A percentile compares a stretch with the other conserved stretches of the same genome.
These are phyloP conservation scores for Daldinia grandis DNA, from an alignment of 495 filamentous ascomycete genomes.

Conservation along the genomic window DNA sequence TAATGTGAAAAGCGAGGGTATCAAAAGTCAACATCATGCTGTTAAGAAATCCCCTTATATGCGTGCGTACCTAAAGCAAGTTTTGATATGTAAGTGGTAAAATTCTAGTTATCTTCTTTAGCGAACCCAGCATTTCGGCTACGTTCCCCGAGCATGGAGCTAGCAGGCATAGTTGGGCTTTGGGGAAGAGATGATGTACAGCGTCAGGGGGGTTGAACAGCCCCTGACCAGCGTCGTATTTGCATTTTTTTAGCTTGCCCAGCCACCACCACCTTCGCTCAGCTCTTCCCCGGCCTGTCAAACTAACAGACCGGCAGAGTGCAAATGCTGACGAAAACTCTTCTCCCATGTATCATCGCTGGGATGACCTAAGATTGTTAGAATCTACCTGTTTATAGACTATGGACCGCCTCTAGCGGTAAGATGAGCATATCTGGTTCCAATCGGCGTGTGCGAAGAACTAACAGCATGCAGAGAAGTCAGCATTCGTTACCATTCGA, in stretches of 20 bases:
- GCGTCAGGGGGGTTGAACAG: neutral
- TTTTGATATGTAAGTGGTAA: neutral
- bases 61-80: too few relatives aligned
- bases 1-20: neutral
- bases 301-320: neutral
- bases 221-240: slow-evolving; percentile 25
- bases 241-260: neutral
- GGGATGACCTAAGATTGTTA: slow-evolving; percentile 13
- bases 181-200: slow-evolving; percentile 15
- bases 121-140: slow-evolving; percentile 8
- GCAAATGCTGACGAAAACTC: neutral
- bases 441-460: slow-evolving; percentile 15
- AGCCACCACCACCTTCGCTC: neutral
- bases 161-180: neutral
- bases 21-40: neutral
- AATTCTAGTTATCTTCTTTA: neutral
- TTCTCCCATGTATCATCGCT: slow-evolving; percentile 11
- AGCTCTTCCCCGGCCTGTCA: neutral
- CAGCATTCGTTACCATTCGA: neutral
- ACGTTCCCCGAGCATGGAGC: slow-evolving; percentile 3
- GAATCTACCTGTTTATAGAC: slow-evolving; percentile 10
- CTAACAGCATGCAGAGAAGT: neutral
- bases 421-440: neutral
- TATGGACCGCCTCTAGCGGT: slow-evolving; percentile 13
- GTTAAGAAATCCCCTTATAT: neutral